Evolutionary conservation across 352 stramenopile genomes (phyloP).

Genomic region (Globisporangium echinulatum): DNA sequence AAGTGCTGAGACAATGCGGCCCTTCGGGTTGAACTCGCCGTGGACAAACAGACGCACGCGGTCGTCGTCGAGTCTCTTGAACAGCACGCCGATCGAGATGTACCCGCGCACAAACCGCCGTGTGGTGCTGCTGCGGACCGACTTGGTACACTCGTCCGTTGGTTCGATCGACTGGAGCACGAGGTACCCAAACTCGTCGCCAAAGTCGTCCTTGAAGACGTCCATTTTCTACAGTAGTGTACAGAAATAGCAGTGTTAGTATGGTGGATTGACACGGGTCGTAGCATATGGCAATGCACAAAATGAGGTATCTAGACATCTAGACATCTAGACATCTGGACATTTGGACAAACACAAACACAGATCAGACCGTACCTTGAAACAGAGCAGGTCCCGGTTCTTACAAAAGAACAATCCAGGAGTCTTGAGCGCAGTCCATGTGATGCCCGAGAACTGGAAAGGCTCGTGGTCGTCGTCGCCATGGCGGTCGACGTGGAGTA

Average conservation of each 20-base stretch:
- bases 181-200: conserved; percentile 63
- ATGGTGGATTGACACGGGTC: background rate
- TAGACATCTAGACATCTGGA: too few relatives aligned
- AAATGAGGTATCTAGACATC: too few relatives aligned
- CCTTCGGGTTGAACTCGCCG: conserved; percentile 56
- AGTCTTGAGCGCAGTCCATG: conserved; percentile 60
- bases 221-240: conserved; percentile 52
- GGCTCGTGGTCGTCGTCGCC: conserved; percentile 42
- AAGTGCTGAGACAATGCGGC: conserved; percentile 41
- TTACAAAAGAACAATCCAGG: conserved; percentile 47
- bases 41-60: conserved; percentile 62
- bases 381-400: conserved; percentile 67
- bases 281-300: background rate
- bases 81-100: conserved; percentile 56
- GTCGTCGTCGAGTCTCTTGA: conserved; percentile 50
- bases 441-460: conserved; percentile 71
- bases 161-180: conserved; percentile 66
- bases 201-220: conserved; percentile 39
- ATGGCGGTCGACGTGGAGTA: conserved; percentile 62
- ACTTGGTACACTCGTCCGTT: conserved; percentile 18
- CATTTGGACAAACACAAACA: too few relatives aligned
- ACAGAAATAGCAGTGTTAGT: conserved; percentile 1
- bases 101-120: conserved; percentile 47
- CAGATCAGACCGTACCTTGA: conserved; percentile 26
- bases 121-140: conserved; percentile 7